These are phyloP conservation scores for Schizonepeta tenuifolia DNA, from an alignment of 257 asterid species.

Conservation along the genomic window DNA sequence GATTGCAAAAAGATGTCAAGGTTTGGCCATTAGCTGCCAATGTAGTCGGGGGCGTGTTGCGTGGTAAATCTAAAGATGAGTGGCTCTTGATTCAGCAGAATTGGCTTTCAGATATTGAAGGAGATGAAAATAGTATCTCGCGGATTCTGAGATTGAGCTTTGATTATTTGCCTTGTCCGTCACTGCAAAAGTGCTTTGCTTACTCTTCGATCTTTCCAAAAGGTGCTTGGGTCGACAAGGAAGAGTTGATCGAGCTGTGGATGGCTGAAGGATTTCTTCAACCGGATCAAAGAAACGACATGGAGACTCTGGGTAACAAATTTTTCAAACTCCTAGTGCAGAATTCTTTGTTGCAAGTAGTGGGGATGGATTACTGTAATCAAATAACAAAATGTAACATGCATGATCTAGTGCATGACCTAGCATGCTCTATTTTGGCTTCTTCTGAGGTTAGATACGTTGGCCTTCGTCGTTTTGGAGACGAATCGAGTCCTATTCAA, in stretches of 20 bases:
- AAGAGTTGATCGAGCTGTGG: conserved; percentile 5
- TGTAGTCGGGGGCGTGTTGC: conserved; percentile 37
- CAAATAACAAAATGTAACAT: background rate
- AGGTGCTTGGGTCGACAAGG: background rate
- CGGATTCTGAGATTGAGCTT: no score
- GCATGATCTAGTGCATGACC: conserved; percentile 12
- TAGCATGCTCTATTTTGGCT: conserved; percentile 1
- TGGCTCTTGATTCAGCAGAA: no score
- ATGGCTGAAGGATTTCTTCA: conserved; percentile 11
- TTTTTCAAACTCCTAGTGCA: background rate
- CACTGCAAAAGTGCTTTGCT: no score
- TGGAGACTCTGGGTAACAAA: background rate
- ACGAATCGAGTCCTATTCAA: background rate
- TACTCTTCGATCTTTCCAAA: background rate
- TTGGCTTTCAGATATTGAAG: no score
- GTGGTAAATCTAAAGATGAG: background rate
- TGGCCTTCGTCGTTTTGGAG: background rate
- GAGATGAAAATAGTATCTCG: no score
- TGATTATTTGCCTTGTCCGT: no score
- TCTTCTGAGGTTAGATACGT: background rate
- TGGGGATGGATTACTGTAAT: background rate
- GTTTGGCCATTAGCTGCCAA: conserved; percentile 44
- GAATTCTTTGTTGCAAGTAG: background rate
- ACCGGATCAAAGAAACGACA: no score
- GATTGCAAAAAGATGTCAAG: conserved; percentile 40